Evolutionary conservation across 2,329 filamentous ascomycete genomes (phyloP).

Genomic region (Pseudogymnoascus destructans): DNA sequence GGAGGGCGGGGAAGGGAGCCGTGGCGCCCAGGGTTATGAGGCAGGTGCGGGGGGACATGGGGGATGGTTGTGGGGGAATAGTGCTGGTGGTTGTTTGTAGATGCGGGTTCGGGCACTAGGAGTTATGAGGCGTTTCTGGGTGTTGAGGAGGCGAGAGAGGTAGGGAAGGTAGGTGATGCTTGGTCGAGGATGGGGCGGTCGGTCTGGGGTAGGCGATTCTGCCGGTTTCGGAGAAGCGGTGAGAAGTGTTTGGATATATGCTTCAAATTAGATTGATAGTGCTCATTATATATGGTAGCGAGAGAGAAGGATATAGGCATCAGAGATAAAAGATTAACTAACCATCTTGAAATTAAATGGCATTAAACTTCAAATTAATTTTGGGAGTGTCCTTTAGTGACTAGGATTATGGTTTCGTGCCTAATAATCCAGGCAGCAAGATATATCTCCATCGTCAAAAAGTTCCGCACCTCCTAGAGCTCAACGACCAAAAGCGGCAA

Average conservation of each 20-base stretch:
- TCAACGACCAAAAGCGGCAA: conserved; percentile 3
- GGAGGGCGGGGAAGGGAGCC: conserved; percentile 62
- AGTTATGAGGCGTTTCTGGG: background rate
- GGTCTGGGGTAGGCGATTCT: background rate
- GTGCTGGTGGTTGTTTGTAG: conserved; percentile 19
- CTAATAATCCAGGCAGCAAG: background rate
- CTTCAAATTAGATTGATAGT: background rate
- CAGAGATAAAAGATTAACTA: background rate
- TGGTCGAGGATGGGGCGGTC: conserved; percentile 12
- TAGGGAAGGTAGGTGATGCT: background rate
- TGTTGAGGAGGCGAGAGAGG: background rate
- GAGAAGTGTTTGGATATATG: conserved; percentile 5
- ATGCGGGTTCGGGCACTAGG: conserved; percentile 18
- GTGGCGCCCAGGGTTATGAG: conserved; percentile 92
- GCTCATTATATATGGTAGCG: background rate
- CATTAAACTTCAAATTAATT: background rate
- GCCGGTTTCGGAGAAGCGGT: background rate
- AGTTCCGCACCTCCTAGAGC: conserved; percentile 3
- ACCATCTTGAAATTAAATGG: background rate
- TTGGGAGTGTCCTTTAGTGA: background rate
- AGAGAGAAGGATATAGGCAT: background rate
- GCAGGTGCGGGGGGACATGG: conserved; percentile 32
- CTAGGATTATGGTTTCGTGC: background rate
- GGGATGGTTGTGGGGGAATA: background rate
- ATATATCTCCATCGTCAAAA: conserved; percentile 1